phyloP scores from a whole-genome alignment of 2,329 filamentous ascomycete species.

The Reticulascus tulasneorum region DNA sequence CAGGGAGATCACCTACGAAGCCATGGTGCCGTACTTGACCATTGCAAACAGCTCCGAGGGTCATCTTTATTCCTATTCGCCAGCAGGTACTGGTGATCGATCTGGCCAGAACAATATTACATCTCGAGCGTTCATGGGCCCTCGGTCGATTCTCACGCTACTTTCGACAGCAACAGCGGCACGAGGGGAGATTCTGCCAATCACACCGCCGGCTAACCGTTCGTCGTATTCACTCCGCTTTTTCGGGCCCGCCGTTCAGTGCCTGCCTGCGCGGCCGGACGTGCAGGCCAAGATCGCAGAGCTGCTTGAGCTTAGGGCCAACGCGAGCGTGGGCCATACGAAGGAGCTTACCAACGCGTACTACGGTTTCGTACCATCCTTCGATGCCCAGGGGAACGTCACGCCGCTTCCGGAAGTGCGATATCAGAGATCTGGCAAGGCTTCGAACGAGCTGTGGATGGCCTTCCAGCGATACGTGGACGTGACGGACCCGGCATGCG shows the following conservation, averaged over 20 bases:
- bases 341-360: constrained; percentile 4
- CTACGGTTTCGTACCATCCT: constrained; percentile 5
- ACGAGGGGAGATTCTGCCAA: constrained; percentile 1
- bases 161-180: constrained; percentile 1
- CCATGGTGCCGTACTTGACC: background rate
- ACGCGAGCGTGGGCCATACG: background rate
- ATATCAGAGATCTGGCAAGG: no score
- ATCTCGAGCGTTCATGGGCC: constrained; percentile 3
- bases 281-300: background rate
- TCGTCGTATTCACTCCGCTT: background rate
- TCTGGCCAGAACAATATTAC: no score
- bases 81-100: no score
- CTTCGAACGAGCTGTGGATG: constrained; percentile 6
- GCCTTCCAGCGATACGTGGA: constrained; percentile 1
- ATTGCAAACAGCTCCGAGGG: background rate
- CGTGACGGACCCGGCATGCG: no score
- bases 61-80: constrained; percentile 2
- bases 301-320: constrained; percentile 1
- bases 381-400: background rate
- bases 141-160: constrained; percentile 1
- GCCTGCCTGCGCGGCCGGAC: background rate
- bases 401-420: background rate
- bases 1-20: background rate
- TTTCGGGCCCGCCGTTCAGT: constrained; percentile 3
- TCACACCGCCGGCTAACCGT: background rate